Evolutionary conservation across 2,329 filamentous ascomycete genomes (phyloP).

Genomic region (Camillea tinctor): DNA sequence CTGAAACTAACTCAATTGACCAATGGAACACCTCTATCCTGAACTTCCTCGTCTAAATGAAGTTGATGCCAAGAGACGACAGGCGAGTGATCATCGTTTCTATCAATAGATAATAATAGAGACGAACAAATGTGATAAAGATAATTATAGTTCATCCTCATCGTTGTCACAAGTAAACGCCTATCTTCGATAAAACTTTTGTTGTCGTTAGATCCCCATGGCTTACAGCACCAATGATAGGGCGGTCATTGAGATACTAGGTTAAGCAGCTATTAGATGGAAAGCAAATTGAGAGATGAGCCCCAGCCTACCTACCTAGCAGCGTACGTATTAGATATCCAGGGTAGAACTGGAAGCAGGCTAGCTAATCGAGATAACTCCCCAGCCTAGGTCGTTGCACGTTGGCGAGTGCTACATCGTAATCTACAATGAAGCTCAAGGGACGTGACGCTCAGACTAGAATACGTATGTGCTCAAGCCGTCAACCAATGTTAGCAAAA

Average conservation of each 20-base stretch:
- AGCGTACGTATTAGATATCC: too few species aligned
- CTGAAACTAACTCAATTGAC: background rate
- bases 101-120: slow-evolving; percentile 20
- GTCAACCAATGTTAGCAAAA: background rate
- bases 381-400: background rate
- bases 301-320: too few species aligned
- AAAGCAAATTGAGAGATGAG: background rate
- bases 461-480: background rate
- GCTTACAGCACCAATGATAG: background rate
- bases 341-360: too few species aligned
- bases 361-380: background rate
- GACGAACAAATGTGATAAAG: background rate
- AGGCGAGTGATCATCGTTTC: slow-evolving; percentile 17
- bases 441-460: background rate
- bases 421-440: background rate
- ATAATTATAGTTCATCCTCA: slow-evolving; percentile 1
- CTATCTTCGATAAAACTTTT: background rate
- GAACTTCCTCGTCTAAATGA: slow-evolving; percentile 8
- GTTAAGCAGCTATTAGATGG: background rate
- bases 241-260: background rate
- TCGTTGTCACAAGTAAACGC: background rate
- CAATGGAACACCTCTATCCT: background rate
- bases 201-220: background rate
- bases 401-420: background rate
- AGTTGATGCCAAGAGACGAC: slow-evolving; percentile 14